Conservation (phyloP, 257 asterid genomes). For the Jaltomata sinuosa region DNA sequence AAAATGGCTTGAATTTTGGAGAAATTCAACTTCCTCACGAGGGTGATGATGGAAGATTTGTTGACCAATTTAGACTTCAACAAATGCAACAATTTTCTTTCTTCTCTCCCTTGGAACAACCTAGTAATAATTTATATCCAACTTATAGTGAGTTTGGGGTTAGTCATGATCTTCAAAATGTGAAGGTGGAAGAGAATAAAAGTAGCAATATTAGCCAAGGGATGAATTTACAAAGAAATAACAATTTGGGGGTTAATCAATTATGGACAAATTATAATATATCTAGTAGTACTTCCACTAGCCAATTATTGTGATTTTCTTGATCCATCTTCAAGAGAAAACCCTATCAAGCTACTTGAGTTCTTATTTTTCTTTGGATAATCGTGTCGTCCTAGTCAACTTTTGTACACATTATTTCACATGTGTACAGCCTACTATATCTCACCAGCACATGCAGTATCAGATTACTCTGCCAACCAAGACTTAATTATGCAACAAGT, state of each 20-base stretch:
- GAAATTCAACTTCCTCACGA: constrained; percentile 11
- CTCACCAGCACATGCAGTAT: neutral
- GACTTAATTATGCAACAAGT: neutral
- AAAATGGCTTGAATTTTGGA: constrained; percentile 2
- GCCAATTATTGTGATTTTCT: constrained; percentile 13
- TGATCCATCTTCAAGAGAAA: neutral
- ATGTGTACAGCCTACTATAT: neutral
- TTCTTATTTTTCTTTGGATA: neutral
- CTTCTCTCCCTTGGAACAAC: constrained; percentile 13
- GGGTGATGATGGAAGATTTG: constrained; percentile 5
- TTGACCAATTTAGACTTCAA: constrained; percentile 19
- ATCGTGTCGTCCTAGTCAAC: neutral
- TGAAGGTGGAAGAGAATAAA: constrained; percentile 19
- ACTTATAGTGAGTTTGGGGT: neutral
- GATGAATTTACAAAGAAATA: constrained; percentile 2
- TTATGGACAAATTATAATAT: constrained; percentile 23
- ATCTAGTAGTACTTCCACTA: constrained; percentile 15
- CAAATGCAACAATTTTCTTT: constrained; percentile 17
- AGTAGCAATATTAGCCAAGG: constrained; percentile 3
- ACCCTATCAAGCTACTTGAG: neutral
- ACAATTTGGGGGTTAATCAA: constrained; percentile 9
- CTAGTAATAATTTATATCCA: neutral
- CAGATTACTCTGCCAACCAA: neutral
- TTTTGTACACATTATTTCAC: neutral
- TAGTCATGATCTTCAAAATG: neutral